These are phyloP conservation scores for Mercurialis annua DNA, from an alignment of 345 rosid genomes.

Conservation along the genomic window DNA sequence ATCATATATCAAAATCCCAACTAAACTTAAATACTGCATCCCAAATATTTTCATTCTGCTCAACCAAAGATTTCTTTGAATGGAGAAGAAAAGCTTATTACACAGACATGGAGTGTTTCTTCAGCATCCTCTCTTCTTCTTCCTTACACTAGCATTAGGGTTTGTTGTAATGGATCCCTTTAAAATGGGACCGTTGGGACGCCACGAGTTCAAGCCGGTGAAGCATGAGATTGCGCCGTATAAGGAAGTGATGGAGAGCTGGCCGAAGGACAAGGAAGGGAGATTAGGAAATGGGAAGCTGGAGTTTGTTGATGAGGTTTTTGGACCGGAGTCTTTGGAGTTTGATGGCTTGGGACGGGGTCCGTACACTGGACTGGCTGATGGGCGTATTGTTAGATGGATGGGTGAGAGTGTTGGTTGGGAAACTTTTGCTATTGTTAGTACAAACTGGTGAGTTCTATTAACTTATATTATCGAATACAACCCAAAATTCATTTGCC, in stretches of 20 bases:
- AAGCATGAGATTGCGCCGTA: slow-evolving; percentile 86
- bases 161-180: slow-evolving; percentile 68
- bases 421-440: slow-evolving; percentile 80
- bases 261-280: slow-evolving; percentile 84
- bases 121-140: slow-evolving; percentile 36
- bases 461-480: no score
- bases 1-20: background rate
- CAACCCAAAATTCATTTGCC: no score
- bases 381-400: slow-evolving; percentile 93
- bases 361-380: slow-evolving; percentile 90
- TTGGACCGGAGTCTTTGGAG: slow-evolving; percentile 93
- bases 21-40: background rate
- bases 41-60: background rate
- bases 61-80: background rate
- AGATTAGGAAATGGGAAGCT: slow-evolving; percentile 58
- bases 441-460: slow-evolving; percentile 66
- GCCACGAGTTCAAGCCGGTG: slow-evolving; percentile 73
- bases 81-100: slow-evolving; percentile 20
- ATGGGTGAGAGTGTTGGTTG: slow-evolving; percentile 81
- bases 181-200: slow-evolving; percentile 69
- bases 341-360: slow-evolving; percentile 73
- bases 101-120: slow-evolving; percentile 5
- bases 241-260: slow-evolving; percentile 67
- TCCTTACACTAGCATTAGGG: slow-evolving; percentile 49
- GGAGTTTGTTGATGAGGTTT: slow-evolving; percentile 72